Conservation (phyloP, 345 rosid species). For the Draba incana region DNA sequence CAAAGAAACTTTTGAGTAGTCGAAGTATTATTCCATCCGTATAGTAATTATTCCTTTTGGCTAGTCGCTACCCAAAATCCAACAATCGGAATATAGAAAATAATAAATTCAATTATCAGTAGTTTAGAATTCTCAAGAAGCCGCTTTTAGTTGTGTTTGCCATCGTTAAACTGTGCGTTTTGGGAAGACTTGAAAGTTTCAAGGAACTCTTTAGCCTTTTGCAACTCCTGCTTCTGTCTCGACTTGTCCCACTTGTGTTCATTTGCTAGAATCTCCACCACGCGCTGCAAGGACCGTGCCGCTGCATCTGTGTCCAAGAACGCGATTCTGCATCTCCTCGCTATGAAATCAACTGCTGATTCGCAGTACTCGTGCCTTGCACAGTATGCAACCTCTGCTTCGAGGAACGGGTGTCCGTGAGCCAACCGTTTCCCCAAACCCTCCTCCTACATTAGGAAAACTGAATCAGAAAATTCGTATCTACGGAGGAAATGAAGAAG, state of each 20-base stretch:
- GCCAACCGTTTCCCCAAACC: slow-evolving; percentile 89
- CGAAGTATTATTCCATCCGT: slow-evolving; percentile 18
- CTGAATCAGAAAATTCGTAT: neutral
- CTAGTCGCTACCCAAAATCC: slow-evolving; percentile 22
- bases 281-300: slow-evolving; percentile 72
- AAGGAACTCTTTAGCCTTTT: slow-evolving; percentile 66
- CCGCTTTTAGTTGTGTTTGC: slow-evolving; percentile 59
- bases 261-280: slow-evolving; percentile 68
- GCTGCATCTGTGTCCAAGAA: slow-evolving; percentile 98
- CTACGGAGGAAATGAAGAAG: neutral
- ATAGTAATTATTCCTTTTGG: slow-evolving; percentile 4
- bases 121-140: neutral
- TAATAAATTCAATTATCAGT: slow-evolving; percentile 28
- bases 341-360: slow-evolving; percentile 89
- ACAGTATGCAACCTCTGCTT: slow-evolving; percentile 75
- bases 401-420: slow-evolving; percentile 76
- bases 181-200: slow-evolving; percentile 89
- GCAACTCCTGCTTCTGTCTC: slow-evolving; percentile 69
- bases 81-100: slow-evolving; percentile 26
- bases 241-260: slow-evolving; percentile 84
- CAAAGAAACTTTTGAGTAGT: slow-evolving; percentile 12
- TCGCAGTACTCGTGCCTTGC: slow-evolving; percentile 91
- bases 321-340: slow-evolving; percentile 93
- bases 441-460: slow-evolving; percentile 58
- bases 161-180: slow-evolving; percentile 93